phyloP scores from a whole-genome alignment of 2,329 filamentous ascomycete species.

The Fusarium sp. region DNA sequence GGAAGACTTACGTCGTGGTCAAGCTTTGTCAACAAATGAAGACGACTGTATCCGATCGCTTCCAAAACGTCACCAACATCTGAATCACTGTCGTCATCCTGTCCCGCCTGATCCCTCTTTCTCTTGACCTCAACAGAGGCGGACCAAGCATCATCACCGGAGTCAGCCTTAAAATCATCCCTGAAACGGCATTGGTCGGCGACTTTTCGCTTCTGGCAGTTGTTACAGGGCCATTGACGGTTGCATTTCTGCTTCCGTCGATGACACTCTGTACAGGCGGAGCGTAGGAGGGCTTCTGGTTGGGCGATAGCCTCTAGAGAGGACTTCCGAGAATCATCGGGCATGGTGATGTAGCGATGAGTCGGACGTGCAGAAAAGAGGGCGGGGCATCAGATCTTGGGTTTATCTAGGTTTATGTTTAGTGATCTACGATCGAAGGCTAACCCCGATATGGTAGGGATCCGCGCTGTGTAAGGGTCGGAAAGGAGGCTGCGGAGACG shows the following conservation, averaged over 20 bases:
- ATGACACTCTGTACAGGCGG: slow-evolving; percentile 22
- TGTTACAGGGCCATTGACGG: slow-evolving; percentile 24
- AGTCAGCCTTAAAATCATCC: slow-evolving; percentile 5
- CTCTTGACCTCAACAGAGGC: slow-evolving; percentile 20
- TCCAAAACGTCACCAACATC: slow-evolving; percentile 23
- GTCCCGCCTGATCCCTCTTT: slow-evolving; percentile 1
- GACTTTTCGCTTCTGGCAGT: slow-evolving; percentile 23
- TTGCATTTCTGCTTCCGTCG: slow-evolving; percentile 27
- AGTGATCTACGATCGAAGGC: background rate
- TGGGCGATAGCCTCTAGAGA: background rate
- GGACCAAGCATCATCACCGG: slow-evolving; percentile 3
- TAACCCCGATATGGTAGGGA: background rate
- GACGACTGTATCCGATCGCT: slow-evolving; percentile 19
- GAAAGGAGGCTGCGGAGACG: background rate
- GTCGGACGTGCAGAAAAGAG: background rate
- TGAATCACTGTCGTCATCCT: slow-evolving; percentile 4
- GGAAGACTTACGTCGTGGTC: slow-evolving; percentile 10
- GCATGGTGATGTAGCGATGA: slow-evolving; percentile 1
- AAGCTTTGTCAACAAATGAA: slow-evolving; percentile 21
- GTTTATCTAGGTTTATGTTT: background rate
- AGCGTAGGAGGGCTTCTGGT: background rate
- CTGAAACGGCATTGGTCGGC: slow-evolving; percentile 24
- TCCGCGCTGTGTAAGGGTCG: background rate
- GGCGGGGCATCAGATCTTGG: slow-evolving; percentile 3
- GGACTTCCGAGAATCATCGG: slow-evolving; percentile 19